These are phyloP conservation scores for Pochonia chlamydosporia DNA, from an alignment of 2,329 filamentous ascomycete species.

Conservation along the genomic window DNA sequence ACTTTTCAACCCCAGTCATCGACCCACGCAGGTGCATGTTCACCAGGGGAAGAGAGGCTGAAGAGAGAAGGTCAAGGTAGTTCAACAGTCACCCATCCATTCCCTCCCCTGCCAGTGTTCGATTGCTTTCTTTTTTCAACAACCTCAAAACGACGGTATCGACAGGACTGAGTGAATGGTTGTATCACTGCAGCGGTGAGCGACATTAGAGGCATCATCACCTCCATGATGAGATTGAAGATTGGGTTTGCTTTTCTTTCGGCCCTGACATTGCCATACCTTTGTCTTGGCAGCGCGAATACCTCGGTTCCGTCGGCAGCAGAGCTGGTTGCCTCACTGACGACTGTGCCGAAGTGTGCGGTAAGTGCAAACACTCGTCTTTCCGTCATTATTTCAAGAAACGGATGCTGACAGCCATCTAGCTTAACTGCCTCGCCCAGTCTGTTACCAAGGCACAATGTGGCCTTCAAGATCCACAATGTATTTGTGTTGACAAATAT, in stretches of 20 bases:
- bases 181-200: neutral
- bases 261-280: neutral
- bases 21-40: too few species aligned
- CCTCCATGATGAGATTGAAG: neutral
- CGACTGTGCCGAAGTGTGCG: slow-evolving; percentile 2
- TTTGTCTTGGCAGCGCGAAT: neutral
- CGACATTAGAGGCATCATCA: neutral
- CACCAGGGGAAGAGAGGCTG: too few species aligned
- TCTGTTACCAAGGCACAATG: slow-evolving; percentile 11
- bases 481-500: slow-evolving; percentile 30
- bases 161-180: neutral
- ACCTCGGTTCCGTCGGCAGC: neutral
- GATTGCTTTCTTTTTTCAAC: too few species aligned
- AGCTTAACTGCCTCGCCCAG: slow-evolving; percentile 2
- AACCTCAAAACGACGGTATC: neutral
- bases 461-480: slow-evolving; percentile 2
- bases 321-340: neutral
- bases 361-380: neutral
- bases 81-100: too few species aligned
- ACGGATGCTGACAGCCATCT: neutral
- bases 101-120: too few species aligned
- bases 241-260: neutral
- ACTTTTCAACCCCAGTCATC: too few species aligned
- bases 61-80: too few species aligned
- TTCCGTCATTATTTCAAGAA: neutral